Percentiles rank a stretch among this genome's conserved stretches.
Conservation (phyloP, 179 eudicot genomes). For the Carnegiea gigantea region DNA sequence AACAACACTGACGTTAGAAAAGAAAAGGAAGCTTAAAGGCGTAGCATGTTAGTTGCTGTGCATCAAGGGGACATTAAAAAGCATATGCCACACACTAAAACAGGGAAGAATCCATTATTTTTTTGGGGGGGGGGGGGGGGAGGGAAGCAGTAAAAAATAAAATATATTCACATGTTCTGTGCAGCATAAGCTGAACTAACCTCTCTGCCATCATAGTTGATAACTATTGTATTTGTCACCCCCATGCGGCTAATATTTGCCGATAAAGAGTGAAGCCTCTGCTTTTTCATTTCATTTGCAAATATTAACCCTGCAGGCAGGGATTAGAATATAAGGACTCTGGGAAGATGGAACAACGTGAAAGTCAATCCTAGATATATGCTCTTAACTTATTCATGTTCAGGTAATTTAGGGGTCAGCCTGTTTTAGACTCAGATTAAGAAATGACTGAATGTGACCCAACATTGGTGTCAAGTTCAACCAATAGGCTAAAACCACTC, state of each 20-base stretch:
- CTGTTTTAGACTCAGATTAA: not conserved
- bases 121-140: not conserved
- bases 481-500: not conserved
- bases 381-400: conserved; percentile 1
- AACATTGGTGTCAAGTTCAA: not conserved
- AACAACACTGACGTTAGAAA: not conserved
- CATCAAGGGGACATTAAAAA: not conserved
- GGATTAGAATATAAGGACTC: not conserved
- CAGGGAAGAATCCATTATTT: not conserved
- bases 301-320: conserved; percentile 57
- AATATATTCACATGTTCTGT: not conserved
- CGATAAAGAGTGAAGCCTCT: conserved; percentile 81
- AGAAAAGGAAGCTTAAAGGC: not conserved
- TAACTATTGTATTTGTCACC: conserved; percentile 83
- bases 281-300: conserved; percentile 91
- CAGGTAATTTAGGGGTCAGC: not conserved
- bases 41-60: not conserved
- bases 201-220: conserved; percentile 95
- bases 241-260: conserved; percentile 94
- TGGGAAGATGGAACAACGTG: not conserved
- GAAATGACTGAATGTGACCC: not conserved
- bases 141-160: not conserved
- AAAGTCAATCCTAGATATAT: not conserved
- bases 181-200: conserved; percentile 31
- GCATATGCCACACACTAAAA: not conserved